A percentile compares a stretch with the other conserved stretches of the same genome.
These are phyloP conservation scores for Geotrichum citri-aurantii DNA, from an alignment of 1,139 yeast species.

Conservation along the genomic window DNA sequence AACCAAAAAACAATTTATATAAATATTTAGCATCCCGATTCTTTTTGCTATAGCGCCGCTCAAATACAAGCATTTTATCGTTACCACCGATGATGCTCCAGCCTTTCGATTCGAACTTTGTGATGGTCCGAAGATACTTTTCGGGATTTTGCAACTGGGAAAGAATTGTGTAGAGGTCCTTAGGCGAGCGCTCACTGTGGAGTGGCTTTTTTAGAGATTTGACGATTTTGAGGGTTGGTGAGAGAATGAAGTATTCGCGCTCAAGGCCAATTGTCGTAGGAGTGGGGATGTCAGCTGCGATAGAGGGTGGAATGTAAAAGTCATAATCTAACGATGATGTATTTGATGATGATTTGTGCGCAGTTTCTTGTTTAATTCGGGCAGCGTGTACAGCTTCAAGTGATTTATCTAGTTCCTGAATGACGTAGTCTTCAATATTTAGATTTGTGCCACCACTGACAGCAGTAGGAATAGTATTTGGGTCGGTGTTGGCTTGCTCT, in stretches of 20 bases:
- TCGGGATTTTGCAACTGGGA: slow-evolving; percentile 39
- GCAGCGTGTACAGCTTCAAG: slow-evolving; percentile 43
- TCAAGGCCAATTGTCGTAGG: slow-evolving; percentile 14
- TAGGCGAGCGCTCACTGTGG: slow-evolving; percentile 24
- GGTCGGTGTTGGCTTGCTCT: neutral
- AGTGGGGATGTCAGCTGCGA: neutral
- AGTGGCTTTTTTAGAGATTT: slow-evolving; percentile 43
- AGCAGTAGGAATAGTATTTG: neutral
- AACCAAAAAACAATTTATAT: slow-evolving; percentile 18
- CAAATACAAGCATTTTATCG: slow-evolving; percentile 38
- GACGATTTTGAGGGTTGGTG: slow-evolving; percentile 41
- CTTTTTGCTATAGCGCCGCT: slow-evolving; percentile 26
- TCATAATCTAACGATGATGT: neutral
- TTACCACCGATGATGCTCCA: slow-evolving; percentile 46
- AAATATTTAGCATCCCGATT: slow-evolving; percentile 20
- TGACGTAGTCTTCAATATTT: slow-evolving; percentile 17
- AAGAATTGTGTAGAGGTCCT: slow-evolving; percentile 46
- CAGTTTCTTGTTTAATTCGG: slow-evolving; percentile 43
- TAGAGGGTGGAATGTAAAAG: neutral
- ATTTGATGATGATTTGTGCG: slow-evolving; percentile 42
- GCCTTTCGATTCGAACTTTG: slow-evolving; percentile 38
- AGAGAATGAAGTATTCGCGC: slow-evolving; percentile 44
- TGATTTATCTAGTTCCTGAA: slow-evolving; percentile 36
- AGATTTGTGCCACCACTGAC: neutral
- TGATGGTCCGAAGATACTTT: slow-evolving; percentile 33